Base-by-base conservation (phyloP, 1,284 basidiomycete species). In the Takashimella tepidaria region DNA sequence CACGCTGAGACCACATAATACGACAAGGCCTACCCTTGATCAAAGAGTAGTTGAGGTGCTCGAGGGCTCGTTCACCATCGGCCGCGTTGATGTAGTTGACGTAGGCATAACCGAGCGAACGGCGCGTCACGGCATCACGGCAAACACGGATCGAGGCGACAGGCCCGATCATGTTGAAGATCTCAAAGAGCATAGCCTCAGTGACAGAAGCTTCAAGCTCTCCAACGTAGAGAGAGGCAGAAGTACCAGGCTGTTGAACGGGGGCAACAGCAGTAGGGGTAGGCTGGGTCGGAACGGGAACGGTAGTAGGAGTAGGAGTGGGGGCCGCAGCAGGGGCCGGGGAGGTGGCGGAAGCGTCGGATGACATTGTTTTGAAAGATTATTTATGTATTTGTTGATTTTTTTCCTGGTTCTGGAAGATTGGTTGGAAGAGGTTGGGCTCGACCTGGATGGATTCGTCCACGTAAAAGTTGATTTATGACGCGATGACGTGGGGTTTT, bases 1-100 rank as follows among this genome's bases (percentile, higher is more conserved):
- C 96, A 76, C 96, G 91, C 84, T 98, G 95, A 71, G 93, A 98
- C 93, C 96, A 98, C 96, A 99, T 99, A 82, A 99, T 99, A 72
- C 96, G 92, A 82, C 96, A 99, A 62, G 96, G 88, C 70, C 92
- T 89, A 78, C 87, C 87, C 83, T 98, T 98, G 81, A 99, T 98
- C 72, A 95, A 80, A 62, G 95, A 97, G 79, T 98, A 99, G 81
- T 99, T 99, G 78, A 99, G 87, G 80, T 95, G 91, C 81, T 99
- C 96, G 62, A 99, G 84, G 60, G 96, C 95, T 75, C 93, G 92
- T 81, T 99, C 96, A 85, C 95, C 96, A 82, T 99, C 96, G 54
- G 79, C 82, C 37, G 92, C 82, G 76, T 98, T 98, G 76, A 99
- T 83, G 78, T 96, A 99, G 82, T 98, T 99, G 76, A 99, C 95